Evolutionary conservation across 352 stramenopile genomes (phyloP).

Genomic region (Pythium brachiatum): DNA sequence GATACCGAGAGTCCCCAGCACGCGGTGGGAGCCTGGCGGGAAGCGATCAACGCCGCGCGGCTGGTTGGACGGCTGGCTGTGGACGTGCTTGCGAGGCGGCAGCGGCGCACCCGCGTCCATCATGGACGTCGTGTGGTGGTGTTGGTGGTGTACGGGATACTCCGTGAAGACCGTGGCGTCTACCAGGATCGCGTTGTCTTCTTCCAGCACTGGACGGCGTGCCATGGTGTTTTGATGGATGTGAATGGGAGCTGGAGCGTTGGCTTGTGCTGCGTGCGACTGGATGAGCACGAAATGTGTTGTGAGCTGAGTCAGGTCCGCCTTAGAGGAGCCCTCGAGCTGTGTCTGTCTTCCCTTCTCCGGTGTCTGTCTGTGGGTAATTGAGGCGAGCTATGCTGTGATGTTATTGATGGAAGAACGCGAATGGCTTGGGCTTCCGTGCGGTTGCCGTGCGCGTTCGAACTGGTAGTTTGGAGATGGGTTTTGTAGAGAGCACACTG

Average conservation of each 20-base stretch:
- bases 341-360: too few species aligned
- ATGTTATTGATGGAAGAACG: background rate
- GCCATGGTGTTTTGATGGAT: background rate
- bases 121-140: background rate
- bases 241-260: too few species aligned
- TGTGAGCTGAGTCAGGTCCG: background rate
- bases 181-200: background rate
- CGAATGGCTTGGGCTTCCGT: background rate
- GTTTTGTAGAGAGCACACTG: background rate
- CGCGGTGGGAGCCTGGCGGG: constrained; percentile 16
- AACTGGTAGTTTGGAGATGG: background rate
- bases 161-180: constrained; percentile 3
- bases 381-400: background rate
- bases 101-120: background rate
- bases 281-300: background rate
- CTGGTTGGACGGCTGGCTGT: background rate
- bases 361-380: too few species aligned
- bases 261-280: background rate
- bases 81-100: background rate
- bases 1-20: constrained; percentile 26
- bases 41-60: constrained; percentile 3
- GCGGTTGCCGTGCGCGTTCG: background rate
- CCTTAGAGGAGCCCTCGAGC: too few species aligned
- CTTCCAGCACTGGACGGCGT: background rate
- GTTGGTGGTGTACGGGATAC: background rate